A percentile compares a stretch with the other conserved stretches of the same genome.
phyloP scores from a whole-genome alignment of 2,329 filamentous ascomycete species.

The Canariomyces notabilis region DNA sequence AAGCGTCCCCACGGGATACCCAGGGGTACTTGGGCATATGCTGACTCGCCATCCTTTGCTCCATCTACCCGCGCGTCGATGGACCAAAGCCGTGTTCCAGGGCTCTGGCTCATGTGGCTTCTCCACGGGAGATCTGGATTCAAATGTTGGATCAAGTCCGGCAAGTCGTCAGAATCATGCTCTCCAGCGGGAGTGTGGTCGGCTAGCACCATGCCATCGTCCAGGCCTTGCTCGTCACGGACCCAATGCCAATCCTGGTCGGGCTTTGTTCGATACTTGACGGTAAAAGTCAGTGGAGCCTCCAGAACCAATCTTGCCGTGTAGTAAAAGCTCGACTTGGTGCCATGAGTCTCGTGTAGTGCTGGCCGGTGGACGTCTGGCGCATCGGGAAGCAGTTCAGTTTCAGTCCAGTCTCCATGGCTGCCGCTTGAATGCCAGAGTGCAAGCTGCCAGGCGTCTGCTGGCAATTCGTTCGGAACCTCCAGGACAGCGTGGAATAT shows the following conservation, averaged over 20 bases:
- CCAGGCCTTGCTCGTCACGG: conserved; percentile 56
- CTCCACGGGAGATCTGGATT: conserved; percentile 52
- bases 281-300: conserved; percentile 57
- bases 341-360: conserved; percentile 41
- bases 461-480: conserved; percentile 49
- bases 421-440: conserved; percentile 58
- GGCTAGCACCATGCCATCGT: conserved; percentile 59
- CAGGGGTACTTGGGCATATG: conserved; percentile 50
- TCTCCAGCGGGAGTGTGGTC: conserved; percentile 32
- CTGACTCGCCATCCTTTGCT: conserved; percentile 54
- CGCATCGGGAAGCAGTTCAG: conserved; percentile 30
- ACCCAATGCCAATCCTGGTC: conserved; percentile 64
- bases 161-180: conserved; percentile 38
- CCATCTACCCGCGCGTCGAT: conserved; percentile 52
- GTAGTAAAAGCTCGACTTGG: conserved; percentile 49
- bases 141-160: conserved; percentile 52
- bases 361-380: conserved; percentile 38
- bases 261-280: conserved; percentile 58
- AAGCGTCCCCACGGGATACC: conserved; percentile 58
- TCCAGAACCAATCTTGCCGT: conserved; percentile 43
- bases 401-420: conserved; percentile 51
- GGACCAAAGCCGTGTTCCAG: conserved; percentile 66
- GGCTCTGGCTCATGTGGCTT: conserved; percentile 58
- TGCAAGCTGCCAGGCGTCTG: conserved; percentile 63
- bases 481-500: conserved; percentile 67